Conservation (phyloP, 257 asterid species). For the Eucommia ulmoides region DNA sequence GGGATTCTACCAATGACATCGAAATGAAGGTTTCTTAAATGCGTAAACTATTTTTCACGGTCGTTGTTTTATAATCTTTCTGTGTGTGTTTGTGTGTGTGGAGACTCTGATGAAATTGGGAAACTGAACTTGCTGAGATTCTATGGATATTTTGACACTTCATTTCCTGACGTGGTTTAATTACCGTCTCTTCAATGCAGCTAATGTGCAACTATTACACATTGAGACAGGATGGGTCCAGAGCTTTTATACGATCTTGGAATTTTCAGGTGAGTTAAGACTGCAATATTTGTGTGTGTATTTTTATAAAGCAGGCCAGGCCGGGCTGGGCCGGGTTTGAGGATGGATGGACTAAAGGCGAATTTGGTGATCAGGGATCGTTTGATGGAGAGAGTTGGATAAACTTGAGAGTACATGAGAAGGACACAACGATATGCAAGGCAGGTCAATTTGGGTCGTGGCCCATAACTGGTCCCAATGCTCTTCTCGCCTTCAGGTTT, state of each 20-base stretch:
- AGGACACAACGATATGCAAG: conserved; percentile 65
- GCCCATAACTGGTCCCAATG: conserved; percentile 66
- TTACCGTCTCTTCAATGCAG: conserved; percentile 34
- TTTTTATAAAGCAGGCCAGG: no score
- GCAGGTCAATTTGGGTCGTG: conserved; percentile 92
- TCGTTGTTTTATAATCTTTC: no score
- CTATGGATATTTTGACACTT: not conserved
- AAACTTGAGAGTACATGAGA: conserved; percentile 68
- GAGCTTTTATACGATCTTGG: conserved; percentile 73
- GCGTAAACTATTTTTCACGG: no score
- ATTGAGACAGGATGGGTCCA: conserved; percentile 89
- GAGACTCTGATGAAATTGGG: no score
- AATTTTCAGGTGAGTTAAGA: conserved; percentile 53
- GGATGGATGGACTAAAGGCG: not conserved
- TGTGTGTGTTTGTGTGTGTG: no score
- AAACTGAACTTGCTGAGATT: no score
- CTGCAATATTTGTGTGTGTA: not conserved
- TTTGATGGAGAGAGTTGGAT: conserved; percentile 78
- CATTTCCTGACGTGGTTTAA: not conserved
- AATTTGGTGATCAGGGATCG: conserved; percentile 50
- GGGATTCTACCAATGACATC: no score
- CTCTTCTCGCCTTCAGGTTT: conserved; percentile 81
- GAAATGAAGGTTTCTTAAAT: no score
- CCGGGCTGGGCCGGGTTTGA: no score
- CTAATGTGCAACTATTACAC: conserved; percentile 96